These are phyloP conservation scores for Leucocoprinus birnbaumii DNA, from an alignment of 768 basidiomycete genomes.

Conservation along the genomic window DNA sequence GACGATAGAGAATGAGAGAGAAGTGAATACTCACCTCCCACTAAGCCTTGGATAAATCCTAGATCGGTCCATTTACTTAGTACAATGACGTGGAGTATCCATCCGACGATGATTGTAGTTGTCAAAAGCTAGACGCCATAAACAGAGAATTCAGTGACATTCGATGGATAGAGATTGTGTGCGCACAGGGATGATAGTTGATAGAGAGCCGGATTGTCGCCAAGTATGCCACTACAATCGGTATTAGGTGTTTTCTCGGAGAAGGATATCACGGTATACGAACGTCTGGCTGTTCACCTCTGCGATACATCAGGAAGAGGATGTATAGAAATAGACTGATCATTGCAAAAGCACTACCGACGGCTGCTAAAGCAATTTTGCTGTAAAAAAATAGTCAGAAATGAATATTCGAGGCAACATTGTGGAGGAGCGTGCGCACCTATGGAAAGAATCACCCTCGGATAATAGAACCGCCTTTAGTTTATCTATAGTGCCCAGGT, in stretches of 20 bases:
- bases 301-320: slow-evolving; percentile 61
- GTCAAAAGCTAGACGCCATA: slow-evolving; percentile 66
- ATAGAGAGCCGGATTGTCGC: slow-evolving; percentile 68
- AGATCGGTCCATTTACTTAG: slow-evolving; percentile 66
- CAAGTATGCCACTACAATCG: slow-evolving; percentile 67
- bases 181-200: slow-evolving; percentile 62
- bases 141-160: too few relatives aligned
- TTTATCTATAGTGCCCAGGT: slow-evolving; percentile 52
- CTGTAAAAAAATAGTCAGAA: slow-evolving; percentile 29
- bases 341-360: slow-evolving; percentile 57
- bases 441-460: slow-evolving; percentile 44
- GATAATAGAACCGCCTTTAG: slow-evolving; percentile 41
- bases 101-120: slow-evolving; percentile 65
- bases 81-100: slow-evolving; percentile 57
- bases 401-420: slow-evolving; percentile 1
- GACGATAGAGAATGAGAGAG: background rate
- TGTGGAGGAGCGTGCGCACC: slow-evolving; percentile 38
- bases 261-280: background rate
- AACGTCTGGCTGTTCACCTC: slow-evolving; percentile 69
- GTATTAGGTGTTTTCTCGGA: background rate
- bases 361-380: slow-evolving; percentile 48
- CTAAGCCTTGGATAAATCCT: slow-evolving; percentile 59
- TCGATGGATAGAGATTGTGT: too few relatives aligned
- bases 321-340: slow-evolving; percentile 72
- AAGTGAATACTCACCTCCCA: slow-evolving; percentile 48